phyloP scores from a whole-genome alignment of 371 early-diverging fungal species.

The Mortierella sp. region DNA sequence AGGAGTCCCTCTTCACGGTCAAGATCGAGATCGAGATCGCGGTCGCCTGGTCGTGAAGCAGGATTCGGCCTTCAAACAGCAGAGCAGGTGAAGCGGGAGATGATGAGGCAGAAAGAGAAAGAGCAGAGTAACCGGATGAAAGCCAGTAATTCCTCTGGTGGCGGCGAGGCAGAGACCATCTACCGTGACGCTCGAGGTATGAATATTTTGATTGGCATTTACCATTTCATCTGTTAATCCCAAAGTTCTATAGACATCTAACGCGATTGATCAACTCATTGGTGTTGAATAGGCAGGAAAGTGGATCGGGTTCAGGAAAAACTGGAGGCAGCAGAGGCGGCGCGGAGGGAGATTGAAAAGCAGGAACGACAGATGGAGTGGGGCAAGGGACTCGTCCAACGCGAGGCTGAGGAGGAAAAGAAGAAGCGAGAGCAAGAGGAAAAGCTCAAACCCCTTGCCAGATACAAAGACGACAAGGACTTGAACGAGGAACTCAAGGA shows the following conservation, averaged over 20 bases:
- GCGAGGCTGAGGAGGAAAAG: conserved; percentile 66
- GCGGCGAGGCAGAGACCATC: conserved; percentile 75
- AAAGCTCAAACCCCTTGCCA: conserved; percentile 72
- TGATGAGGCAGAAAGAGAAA: conserved; percentile 56
- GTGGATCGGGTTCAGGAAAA: conserved; percentile 76
- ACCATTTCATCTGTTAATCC: neutral
- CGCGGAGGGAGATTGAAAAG: conserved; percentile 72
- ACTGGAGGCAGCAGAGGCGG: conserved; percentile 70
- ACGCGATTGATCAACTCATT: neutral
- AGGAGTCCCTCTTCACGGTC: conserved; percentile 26
- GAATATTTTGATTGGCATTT: neutral
- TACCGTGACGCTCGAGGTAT: conserved; percentile 76
- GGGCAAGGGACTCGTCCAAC: conserved; percentile 84
- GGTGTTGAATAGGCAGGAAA: conserved; percentile 69
- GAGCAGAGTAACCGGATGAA: conserved; percentile 60
- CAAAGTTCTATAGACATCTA: neutral
- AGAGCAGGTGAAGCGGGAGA: conserved; percentile 63
- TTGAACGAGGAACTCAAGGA: conserved; percentile 74
- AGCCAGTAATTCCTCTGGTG: conserved; percentile 60
- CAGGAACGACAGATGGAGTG: conserved; percentile 79
- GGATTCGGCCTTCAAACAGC: conserved; percentile 70
- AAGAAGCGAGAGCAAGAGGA: conserved; percentile 68
- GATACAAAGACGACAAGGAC: conserved; percentile 76
- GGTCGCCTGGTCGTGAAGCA: conserved; percentile 61
- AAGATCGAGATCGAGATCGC: conserved; percentile 30